Conservation (phyloP, 2,329 filamentous ascomycete species). For the Penicillium italicum region DNA sequence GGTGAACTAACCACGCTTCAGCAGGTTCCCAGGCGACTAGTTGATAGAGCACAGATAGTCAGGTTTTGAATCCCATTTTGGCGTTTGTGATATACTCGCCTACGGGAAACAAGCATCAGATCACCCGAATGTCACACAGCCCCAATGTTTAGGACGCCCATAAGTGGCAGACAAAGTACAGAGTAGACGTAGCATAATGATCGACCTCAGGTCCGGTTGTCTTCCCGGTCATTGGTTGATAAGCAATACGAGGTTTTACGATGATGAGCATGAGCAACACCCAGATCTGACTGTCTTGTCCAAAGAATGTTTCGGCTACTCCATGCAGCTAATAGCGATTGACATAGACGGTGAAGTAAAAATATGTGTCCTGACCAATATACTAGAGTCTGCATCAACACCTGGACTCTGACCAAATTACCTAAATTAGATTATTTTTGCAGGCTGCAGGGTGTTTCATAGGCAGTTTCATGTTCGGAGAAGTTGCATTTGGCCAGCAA, state of each 20-base stretch:
- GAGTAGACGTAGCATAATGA: neutral
- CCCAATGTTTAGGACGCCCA: neutral
- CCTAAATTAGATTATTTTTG: neutral
- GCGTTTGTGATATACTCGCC: slow-evolving; percentile 9
- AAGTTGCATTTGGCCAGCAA: neutral
- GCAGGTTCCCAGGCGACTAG: neutral
- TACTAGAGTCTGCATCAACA: neutral
- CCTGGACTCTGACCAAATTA: neutral
- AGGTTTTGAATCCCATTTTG: slow-evolving; percentile 6
- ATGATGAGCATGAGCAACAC: neutral
- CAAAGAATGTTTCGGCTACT: slow-evolving; percentile 11
- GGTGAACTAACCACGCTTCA: neutral
- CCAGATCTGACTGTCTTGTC: neutral
- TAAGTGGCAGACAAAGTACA: neutral
- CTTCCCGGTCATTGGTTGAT: neutral
- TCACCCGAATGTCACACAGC: slow-evolving; percentile 12
- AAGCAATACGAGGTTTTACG: neutral
- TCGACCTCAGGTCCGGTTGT: neutral
- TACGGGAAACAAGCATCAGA: slow-evolving; percentile 13
- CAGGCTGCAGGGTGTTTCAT: slow-evolving; percentile 3
- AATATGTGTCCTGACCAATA: slow-evolving; percentile 1
- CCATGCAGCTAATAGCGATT: neutral
- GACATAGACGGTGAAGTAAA: neutral
- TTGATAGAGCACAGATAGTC: neutral
- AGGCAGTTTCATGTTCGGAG: slow-evolving; percentile 2